These are phyloP conservation scores for Paraurostyla sp. DNA, from an alignment of 73 alveolate species.

Conservation along the genomic window DNA sequence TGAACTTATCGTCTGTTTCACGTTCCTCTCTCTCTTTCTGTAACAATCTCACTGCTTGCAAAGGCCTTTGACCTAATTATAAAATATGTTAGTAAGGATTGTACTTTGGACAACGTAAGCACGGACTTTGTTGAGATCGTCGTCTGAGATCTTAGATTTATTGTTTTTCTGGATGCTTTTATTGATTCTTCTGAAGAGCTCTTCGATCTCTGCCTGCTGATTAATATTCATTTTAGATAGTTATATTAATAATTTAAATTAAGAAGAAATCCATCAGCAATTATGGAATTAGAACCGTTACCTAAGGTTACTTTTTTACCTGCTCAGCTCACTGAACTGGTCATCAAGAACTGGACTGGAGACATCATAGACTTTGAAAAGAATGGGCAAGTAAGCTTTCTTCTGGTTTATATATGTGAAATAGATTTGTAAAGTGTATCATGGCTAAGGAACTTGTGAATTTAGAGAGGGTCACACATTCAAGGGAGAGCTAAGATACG, in stretches of 20 bases:
- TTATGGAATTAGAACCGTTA: slow-evolving; percentile 65
- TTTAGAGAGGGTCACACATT: slow-evolving; percentile 84
- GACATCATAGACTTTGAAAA: slow-evolving; percentile 76
- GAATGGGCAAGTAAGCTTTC: slow-evolving; percentile 62
- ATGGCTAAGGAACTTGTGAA: slow-evolving; percentile 75
- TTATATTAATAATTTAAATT: slow-evolving; percentile 16
- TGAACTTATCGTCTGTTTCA: slow-evolving; percentile 71
- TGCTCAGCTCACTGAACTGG: slow-evolving; percentile 73
- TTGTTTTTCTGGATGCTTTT: slow-evolving; percentile 68
- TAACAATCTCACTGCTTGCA: slow-evolving; percentile 73
- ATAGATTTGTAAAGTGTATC: slow-evolving; percentile 73
- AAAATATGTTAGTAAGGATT: not conserved
- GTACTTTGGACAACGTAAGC: slow-evolving; percentile 73
- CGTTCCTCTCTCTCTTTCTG: slow-evolving; percentile 77
- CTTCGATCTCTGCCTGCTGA: slow-evolving; percentile 75
- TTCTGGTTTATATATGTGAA: not conserved
- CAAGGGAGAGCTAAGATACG: slow-evolving; percentile 87
- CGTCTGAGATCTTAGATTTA: slow-evolving; percentile 66
- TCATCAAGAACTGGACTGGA: slow-evolving; percentile 79
- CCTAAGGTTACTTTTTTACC: slow-evolving; percentile 79
- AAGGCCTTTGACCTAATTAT: slow-evolving; percentile 61
- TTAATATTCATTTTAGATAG: slow-evolving; percentile 51
- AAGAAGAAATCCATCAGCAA: not conserved
- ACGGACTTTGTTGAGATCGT: slow-evolving; percentile 73
- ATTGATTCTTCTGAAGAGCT: slow-evolving; percentile 68